Evolutionary conservation across 1,284 basidiomycete genomes (phyloP), one percentile per base, ranked within the genome.

Genomic region (Rhodotorula sp.): DNA sequence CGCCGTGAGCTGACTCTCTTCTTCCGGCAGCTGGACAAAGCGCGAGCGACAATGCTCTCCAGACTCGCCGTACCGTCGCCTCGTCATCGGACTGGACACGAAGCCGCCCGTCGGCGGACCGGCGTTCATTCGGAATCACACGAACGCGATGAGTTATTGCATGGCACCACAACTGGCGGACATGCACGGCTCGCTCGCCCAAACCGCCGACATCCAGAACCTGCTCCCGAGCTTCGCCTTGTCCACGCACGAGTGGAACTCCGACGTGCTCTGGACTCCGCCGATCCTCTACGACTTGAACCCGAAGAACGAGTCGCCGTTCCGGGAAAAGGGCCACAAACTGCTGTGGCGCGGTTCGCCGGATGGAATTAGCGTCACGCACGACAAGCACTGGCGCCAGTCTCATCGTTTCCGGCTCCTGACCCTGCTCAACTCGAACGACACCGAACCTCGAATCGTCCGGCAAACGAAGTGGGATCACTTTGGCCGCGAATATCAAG

Each of bases 281-380:
- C 62, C 78, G 42, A 76, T 78, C 62, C 77, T 78, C 57, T 79
- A 74, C 55, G 75, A 74, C 20, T 54, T 63, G 24, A 58, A 63
- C n/a, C 68, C 74, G 26, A 72, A 74, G 42, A 67, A 59, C 59
- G 70, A 74, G 60, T 70, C 49, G 79, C 79, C 69, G 12, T 84
- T 83, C 83, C 79, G 80, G 76, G 75, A 78, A 51, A 77, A 81
- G 53, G 81, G 80, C 70, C 68, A 78, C 65, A 80, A 80, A 69
- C 74, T 78, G 2, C 77, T 78, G 6, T 79, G 78, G 82, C 78
- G 82, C 56, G 82, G 82, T 1, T 79, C 81, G 20, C 78, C 81
- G 1, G 82, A 82, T 4, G 82, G 82, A 33, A 68, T 79, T 29
- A 57, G 61, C 33, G 51, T 70, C 44, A 51, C 46, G 17, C 58